Base-by-base conservation (phyloP, 2,329 filamentous ascomycete genomes). In the Ophiocordyceps camponoti-leonardi region DNA sequence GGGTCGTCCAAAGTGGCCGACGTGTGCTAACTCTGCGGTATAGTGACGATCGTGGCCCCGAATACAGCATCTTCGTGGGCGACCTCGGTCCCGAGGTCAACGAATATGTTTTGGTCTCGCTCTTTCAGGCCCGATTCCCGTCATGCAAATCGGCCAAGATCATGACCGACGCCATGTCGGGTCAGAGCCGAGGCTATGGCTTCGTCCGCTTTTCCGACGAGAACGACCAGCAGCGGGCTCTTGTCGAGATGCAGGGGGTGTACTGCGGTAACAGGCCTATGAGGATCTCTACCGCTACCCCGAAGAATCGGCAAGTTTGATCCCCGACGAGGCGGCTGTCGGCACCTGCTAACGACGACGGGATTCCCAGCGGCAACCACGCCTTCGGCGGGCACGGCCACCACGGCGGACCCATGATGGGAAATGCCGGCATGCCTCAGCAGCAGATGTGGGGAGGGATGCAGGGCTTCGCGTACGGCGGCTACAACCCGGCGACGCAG, bases 71-170 rank as follows among this genome's bases (percentile, higher is more conserved):
- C 67, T 98, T 98, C 60, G 92, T 98, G 48, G 92, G 92, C 53
- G 92, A 98, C 60, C 81, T 98, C 51, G 92, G 92, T 49, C 92
- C 93, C 8, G 92, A 98, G 67, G 92, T 98, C 56, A 98, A 95
- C 65, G 92, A 98, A 69, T 96, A 94, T 59, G 90, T 96, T 47
- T 73, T 98, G 49, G 90, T 96, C 45, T 94, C 88, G 23, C 81
- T 98, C 44, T 98, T 98, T 77, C 90, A 96, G 69, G 83, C 81
- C 59, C 86, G 90, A 50, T 98, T 94, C 73, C 83, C 84, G 0
- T 94, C 87, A 10, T 96, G 90, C 84, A 96, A 96, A 73, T 94
- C 87, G 35, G 92, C 92, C 59, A 98, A 98, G 76, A 98, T 98
- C 67, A 98, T 98, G 92, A 94, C 90, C 49, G 92, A 98, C 59